Conservation (phyloP, 73 alveolate species). For the Paraurostyla sp. region DNA sequence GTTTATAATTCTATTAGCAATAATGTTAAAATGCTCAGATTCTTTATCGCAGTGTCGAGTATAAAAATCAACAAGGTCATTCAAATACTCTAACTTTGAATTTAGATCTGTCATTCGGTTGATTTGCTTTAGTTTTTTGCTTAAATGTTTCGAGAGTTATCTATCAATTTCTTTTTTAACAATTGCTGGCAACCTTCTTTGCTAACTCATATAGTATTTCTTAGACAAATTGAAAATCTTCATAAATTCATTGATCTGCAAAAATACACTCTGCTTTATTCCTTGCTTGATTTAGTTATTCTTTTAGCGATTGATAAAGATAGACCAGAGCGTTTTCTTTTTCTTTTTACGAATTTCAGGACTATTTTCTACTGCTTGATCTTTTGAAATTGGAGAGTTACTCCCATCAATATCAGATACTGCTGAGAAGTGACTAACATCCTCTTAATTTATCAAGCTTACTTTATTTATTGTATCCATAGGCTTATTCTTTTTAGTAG, state of each 20-base stretch:
- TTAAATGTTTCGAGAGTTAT: background rate
- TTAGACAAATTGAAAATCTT: slow-evolving; percentile 3
- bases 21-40: slow-evolving; percentile 28
- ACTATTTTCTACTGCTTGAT: background rate
- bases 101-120: background rate
- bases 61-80: slow-evolving; percentile 6
- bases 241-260: background rate
- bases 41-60: slow-evolving; percentile 23
- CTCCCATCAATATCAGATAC: background rate
- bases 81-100: background rate
- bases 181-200: background rate
- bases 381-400: background rate
- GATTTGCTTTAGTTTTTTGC: background rate
- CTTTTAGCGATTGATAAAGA: background rate
- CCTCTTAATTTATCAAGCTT: no score
- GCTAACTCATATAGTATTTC: background rate
- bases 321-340: background rate
- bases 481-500: background rate
- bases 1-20: background rate
- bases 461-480: background rate
- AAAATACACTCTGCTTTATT: background rate
- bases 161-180: background rate
- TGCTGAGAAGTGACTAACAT: no score
- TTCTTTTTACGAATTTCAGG: background rate
- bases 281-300: background rate